Conservation (phyloP, 345 rosid genomes). For the Nephelium lappaceum region DNA sequence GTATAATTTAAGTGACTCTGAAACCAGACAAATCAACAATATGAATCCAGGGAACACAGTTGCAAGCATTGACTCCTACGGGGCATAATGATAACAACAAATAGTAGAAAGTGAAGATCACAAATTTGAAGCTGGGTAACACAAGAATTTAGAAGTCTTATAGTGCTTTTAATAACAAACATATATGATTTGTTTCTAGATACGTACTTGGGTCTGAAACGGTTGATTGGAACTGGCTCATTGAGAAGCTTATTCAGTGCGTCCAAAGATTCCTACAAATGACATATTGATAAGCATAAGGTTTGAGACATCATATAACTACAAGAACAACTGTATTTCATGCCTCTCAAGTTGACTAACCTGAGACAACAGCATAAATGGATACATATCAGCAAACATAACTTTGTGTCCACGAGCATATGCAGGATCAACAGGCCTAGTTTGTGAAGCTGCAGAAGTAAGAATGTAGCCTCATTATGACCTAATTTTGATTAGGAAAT, state of each 20-base stretch:
- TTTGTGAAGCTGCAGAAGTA: constrained; percentile 54
- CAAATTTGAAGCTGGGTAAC: background rate
- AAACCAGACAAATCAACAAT: background rate
- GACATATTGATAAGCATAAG: constrained; percentile 6
- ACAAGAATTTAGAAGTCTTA: background rate
- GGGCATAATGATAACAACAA: background rate
- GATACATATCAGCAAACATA: constrained; percentile 78
- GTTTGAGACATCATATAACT: constrained; percentile 11
- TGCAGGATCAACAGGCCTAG: constrained; percentile 70
- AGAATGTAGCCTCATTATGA: constrained; percentile 5
- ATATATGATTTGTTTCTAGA: constrained; percentile 6
- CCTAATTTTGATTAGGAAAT: background rate
- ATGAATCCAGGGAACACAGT: constrained; percentile 1
- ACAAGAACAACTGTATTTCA: background rate
- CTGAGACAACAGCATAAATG: constrained; percentile 80
- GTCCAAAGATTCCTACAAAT: constrained; percentile 82
- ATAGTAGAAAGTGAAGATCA: background rate
- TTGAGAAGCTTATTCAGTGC: constrained; percentile 64
- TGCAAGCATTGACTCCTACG: background rate
- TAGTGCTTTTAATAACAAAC: background rate
- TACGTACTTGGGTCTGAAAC: constrained; percentile 91
- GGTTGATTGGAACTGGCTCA: constrained; percentile 83
- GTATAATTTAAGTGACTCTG: background rate
- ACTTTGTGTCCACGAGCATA: constrained; percentile 67
- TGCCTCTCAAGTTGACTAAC: constrained; percentile 34